Evolutionary conservation across 2,329 filamentous ascomycete genomes (phyloP).

Genomic region (Furcasterigmium furcatum): DNA sequence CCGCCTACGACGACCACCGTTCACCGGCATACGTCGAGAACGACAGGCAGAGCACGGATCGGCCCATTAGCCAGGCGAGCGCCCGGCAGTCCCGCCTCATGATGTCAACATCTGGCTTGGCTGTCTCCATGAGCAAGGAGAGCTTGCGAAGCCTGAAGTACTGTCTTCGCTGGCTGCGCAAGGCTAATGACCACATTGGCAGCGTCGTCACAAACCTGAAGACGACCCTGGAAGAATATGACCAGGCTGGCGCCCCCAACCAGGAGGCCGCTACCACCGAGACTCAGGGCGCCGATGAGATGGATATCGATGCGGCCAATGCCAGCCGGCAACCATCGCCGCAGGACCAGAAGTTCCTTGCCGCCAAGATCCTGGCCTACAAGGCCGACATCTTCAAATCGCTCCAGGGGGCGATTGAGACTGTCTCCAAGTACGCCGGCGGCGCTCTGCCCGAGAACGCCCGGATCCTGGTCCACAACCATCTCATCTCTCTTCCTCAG

Average conservation of each 20-base stretch:
- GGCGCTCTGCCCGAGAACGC: constrained; percentile 89
- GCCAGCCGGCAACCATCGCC: constrained; percentile 8
- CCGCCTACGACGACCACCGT: constrained; percentile 77
- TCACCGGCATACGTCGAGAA: constrained; percentile 73
- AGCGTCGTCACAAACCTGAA: constrained; percentile 73
- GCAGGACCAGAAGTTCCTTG: constrained; percentile 45
- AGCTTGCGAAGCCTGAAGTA: constrained; percentile 81
- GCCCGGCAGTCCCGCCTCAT: constrained; percentile 81
- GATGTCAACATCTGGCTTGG: constrained; percentile 86
- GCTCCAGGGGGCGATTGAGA: constrained; percentile 76
- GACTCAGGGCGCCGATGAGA: constrained; percentile 15
- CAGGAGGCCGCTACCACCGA: constrained; percentile 4
- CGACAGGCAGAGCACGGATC: constrained; percentile 23
- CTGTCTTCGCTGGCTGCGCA: constrained; percentile 75
- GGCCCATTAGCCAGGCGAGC: constrained; percentile 17
- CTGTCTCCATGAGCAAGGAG: constrained; percentile 87
- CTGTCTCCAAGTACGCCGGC: constrained; percentile 87
- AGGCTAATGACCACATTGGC: constrained; percentile 78
- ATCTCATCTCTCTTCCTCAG: constrained; percentile 80
- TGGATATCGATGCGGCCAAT: constrained; percentile 16
- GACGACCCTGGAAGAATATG: constrained; percentile 76
- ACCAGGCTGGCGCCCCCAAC: constrained; percentile 37
- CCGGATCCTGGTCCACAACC: constrained; percentile 73
- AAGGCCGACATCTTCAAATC: constrained; percentile 72
- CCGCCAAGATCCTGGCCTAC: constrained; percentile 63